Percentiles rank a stretch among this genome's conserved stretches.
Evolutionary conservation across 495 filamentous ascomycete genomes (phyloP).

Genomic region (Physcia stellaris): DNA sequence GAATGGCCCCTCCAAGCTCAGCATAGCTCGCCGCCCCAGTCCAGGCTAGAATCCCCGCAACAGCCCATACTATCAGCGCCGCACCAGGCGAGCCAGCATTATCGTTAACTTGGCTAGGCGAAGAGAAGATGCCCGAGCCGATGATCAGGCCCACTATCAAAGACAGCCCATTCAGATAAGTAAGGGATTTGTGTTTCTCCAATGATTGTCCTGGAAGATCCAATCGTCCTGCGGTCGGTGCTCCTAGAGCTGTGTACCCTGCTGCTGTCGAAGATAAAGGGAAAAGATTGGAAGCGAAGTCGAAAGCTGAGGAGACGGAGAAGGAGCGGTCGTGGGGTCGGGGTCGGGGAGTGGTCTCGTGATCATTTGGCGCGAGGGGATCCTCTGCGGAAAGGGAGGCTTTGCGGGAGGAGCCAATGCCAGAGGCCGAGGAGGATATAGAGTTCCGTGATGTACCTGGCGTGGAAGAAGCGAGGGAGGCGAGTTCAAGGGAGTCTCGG

Average conservation of each 20-base stretch:
- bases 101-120: slow-evolving; percentile 82
- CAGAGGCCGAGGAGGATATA: slow-evolving; percentile 63
- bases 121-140: slow-evolving; percentile 94
- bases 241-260: slow-evolving; percentile 72
- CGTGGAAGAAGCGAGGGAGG: slow-evolving; percentile 78
- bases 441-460: slow-evolving; percentile 44
- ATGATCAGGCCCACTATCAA: slow-evolving; percentile 88
- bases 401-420: slow-evolving; percentile 80
- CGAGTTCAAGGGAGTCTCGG: slow-evolving; percentile 92
- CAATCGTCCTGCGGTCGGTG: slow-evolving; percentile 39
- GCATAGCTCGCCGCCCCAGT: slow-evolving; percentile 94
- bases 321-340: slow-evolving; percentile 54
- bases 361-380: slow-evolving; percentile 50
- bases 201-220: slow-evolving; percentile 44
- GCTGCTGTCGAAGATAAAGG: slow-evolving; percentile 75
- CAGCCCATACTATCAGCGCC: slow-evolving; percentile 74
- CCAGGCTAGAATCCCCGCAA: slow-evolving; percentile 88
- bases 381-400: slow-evolving; percentile 81
- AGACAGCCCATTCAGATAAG: slow-evolving; percentile 84
- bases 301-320: slow-evolving; percentile 84
- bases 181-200: slow-evolving; percentile 90
- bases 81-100: slow-evolving; percentile 90
- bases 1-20: slow-evolving; percentile 89
- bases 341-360: slow-evolving; percentile 31
- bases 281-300: slow-evolving; percentile 82